Evolutionary conservation across 1,139 yeast genomes (phyloP).

Genomic region (Zygotorulaspora mrakii): DNA sequence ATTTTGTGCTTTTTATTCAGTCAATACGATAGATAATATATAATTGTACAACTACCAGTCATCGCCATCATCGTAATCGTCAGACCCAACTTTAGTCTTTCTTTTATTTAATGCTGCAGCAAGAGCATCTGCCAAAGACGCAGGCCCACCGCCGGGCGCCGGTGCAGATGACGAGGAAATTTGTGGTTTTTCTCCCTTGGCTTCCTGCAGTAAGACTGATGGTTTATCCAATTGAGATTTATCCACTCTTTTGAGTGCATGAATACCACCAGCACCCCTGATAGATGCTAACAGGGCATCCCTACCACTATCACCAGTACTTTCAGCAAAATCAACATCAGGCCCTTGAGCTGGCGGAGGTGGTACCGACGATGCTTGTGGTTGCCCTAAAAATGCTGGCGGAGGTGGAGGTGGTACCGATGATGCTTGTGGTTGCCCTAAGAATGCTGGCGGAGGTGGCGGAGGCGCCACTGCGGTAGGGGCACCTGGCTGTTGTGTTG

Average conservation of each 20-base stretch:
- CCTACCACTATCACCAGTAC: slow-evolving; percentile 53
- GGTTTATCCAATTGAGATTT: slow-evolving; percentile 81
- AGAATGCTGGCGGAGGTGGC: slow-evolving; percentile 38
- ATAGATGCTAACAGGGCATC: slow-evolving; percentile 88
- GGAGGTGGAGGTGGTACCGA: slow-evolving; percentile 41
- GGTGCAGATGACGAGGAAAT: slow-evolving; percentile 36
- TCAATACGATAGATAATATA: too few species aligned
- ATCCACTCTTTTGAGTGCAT: slow-evolving; percentile 68
- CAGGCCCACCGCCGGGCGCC: slow-evolving; percentile 40
- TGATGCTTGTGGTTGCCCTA: slow-evolving; percentile 33
- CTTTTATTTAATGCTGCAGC: slow-evolving; percentile 82
- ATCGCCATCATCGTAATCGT: slow-evolving; percentile 76
- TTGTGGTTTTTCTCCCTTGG: slow-evolving; percentile 50
- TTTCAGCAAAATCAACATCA: slow-evolving; percentile 38
- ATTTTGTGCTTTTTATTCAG: not conserved
- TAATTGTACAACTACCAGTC: slow-evolving; percentile 46
- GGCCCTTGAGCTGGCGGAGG: slow-evolving; percentile 41
- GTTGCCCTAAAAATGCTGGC: slow-evolving; percentile 21
- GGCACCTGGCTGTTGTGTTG: slow-evolving; percentile 2
- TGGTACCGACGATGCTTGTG: slow-evolving; percentile 38
- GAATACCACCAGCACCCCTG: slow-evolving; percentile 72
- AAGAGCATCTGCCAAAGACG: slow-evolving; percentile 73
- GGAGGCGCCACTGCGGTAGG: slow-evolving; percentile 31
- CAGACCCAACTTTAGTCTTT: slow-evolving; percentile 74
- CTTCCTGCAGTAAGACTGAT: slow-evolving; percentile 65